A percentile compares a stretch with the other conserved stretches of the same genome.
These are phyloP conservation scores for Lentithecium fluviatile DNA, from an alignment of 495 filamentous ascomycete genomes.

Conservation along the genomic window DNA sequence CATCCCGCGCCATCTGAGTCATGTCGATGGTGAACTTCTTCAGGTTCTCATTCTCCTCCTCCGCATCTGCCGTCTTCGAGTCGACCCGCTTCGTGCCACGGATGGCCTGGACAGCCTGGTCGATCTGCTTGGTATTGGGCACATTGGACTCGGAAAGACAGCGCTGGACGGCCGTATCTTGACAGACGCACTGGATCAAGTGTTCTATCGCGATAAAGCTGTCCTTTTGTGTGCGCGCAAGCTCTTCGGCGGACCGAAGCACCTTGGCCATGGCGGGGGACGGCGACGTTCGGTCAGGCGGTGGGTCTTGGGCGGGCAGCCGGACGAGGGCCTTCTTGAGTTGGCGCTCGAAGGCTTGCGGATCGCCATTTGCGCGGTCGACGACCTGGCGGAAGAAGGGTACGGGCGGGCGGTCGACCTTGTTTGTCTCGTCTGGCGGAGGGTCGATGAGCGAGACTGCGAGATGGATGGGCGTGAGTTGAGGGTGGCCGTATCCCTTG, in stretches of 20 bases:
- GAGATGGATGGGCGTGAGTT: conserved; percentile 84
- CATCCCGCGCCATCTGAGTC: conserved; percentile 89
- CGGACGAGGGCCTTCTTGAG: conserved; percentile 90
- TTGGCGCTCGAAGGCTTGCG: conserved; percentile 79
- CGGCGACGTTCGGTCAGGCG: conserved; percentile 79
- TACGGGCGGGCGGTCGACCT: conserved; percentile 53
- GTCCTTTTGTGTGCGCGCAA: conserved; percentile 95
- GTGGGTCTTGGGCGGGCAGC: conserved; percentile 88
- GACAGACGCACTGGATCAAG: conserved; percentile 76
- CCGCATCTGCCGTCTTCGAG: conserved; percentile 88
- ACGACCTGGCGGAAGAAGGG: conserved; percentile 91
- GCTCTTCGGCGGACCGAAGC: conserved; percentile 76
- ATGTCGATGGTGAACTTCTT: conserved; percentile 98
- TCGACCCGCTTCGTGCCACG: conserved; percentile 89
- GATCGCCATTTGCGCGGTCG: conserved; percentile 88
- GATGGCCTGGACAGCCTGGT: conserved; percentile 82
- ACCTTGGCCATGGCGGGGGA: conserved; percentile 78
- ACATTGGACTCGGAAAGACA: conserved; percentile 83
- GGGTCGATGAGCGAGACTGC: conserved; percentile 87
- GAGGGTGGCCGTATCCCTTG: conserved; percentile 83
- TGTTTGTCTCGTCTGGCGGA: conserved; percentile 67
- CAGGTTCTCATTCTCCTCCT: conserved; percentile 86
- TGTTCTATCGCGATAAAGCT: conserved; percentile 92
- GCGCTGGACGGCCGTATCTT: conserved; percentile 71
- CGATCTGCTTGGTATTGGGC: conserved; percentile 85